Evolutionary conservation across 768 basidiomycete species (phyloP), one percentile per base, ranked within the genome.

Genomic region (Lenzites betulinus): DNA sequence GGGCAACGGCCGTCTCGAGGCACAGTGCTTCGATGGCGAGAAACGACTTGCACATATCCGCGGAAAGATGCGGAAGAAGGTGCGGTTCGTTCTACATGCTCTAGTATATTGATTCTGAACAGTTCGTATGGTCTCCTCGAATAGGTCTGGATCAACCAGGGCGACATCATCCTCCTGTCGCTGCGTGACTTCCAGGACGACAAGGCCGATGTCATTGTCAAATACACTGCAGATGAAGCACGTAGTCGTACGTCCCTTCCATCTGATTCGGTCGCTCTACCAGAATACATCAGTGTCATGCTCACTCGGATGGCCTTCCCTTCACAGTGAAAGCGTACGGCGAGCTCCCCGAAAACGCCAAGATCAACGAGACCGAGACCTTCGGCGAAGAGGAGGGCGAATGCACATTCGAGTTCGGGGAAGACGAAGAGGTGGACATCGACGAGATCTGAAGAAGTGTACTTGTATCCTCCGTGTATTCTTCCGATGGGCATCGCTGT

Each of bases 31-130:
- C 71, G 97, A 99, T 73, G 96, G 97, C 28, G 95, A 96, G 83
- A 98, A 97, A 77, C 82, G 97, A 71, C 79, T 98, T 74, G 95
- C 94, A 9, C 97, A 99, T 73, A 98, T 99, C 69, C 84, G 97
- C 77, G 97, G 97, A 39, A 98, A 98, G 80, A 95, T 99, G 96
- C 80, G 97, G 68, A 99, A 98, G 79, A 99, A 99, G 90, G 96
- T 90, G 66, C 62, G 85, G 75, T 7, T 23, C 12, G 22, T 43
- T 33, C 30, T 33, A 11, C 6, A 11, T 33, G 30, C 6, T 5
- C 30, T 11, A 33, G 30, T 33, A 11, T 33, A 33, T 11, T 33
- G 30, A 18, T 22, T 18, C 7, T 26, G 16, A 18, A n/a, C 30
- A 36, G 13, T 20, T 25, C 20, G 43, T 64, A 8, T 41, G 4